Conservation (phyloP, 768 basidiomycete genomes). For the Candolleomyces eurysporus region DNA sequence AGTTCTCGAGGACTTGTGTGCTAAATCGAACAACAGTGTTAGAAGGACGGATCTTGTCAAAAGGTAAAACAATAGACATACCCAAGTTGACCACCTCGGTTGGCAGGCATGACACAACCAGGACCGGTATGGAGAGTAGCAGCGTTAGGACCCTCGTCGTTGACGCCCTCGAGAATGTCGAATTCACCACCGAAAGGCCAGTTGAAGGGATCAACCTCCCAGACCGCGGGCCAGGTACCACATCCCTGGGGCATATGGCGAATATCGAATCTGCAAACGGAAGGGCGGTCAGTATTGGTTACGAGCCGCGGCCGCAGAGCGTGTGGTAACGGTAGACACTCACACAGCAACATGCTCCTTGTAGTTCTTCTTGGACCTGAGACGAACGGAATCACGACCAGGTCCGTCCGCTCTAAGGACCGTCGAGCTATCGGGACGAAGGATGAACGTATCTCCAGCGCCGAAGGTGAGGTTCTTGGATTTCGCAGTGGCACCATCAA, state of each 20-base stretch:
- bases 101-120: constrained; percentile 25
- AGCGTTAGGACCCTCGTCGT: constrained; percentile 34
- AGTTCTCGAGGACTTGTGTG: constrained; percentile 19
- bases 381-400: constrained; percentile 56
- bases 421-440: neutral
- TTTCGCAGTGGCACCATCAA: constrained; percentile 36
- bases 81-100: constrained; percentile 15
- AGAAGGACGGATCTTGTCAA: neutral
- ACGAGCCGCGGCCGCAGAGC: neutral
- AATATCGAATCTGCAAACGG: constrained; percentile 29
- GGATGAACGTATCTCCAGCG: constrained; percentile 43
- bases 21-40: constrained; percentile 14
- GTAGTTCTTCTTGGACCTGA: constrained; percentile 49
- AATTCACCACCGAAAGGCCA: constrained; percentile 51
- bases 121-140: constrained; percentile 33
- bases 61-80: neutral
- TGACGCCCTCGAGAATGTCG: constrained; percentile 44
- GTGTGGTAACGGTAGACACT: constrained; percentile 21
- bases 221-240: constrained; percentile 50
- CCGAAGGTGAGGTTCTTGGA: constrained; percentile 54
- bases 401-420: constrained; percentile 40
- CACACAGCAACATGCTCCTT: constrained; percentile 54
- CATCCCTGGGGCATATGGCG: constrained; percentile 25
- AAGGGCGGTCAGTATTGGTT: neutral
- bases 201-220: constrained; percentile 45